Conservation (phyloP, 139 green algal species). For the Chlamydomonas schloesseri region DNA sequence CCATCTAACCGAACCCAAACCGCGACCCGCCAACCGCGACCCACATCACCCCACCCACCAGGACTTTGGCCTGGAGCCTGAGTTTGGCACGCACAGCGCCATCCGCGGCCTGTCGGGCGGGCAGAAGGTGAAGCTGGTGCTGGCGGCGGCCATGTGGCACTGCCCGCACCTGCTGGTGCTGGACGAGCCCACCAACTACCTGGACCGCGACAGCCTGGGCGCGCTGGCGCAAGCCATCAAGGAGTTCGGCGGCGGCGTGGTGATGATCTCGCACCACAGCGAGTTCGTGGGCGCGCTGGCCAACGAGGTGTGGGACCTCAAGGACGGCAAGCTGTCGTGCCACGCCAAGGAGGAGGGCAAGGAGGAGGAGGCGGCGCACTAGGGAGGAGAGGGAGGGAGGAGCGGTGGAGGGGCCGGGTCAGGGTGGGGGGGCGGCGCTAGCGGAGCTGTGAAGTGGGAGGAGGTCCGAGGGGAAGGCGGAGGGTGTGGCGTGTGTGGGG, state of each 20-base stretch:
- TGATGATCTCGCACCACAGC: constrained; percentile 62
- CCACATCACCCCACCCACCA: background rate
- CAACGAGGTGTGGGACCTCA: constrained; percentile 51
- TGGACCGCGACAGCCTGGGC: constrained; percentile 85
- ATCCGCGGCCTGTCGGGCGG: constrained; percentile 82
- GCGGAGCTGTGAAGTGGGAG: too few relatives aligned
- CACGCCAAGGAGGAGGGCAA: constrained; percentile 25
- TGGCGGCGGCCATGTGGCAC: constrained; percentile 80
- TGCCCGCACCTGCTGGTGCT: constrained; percentile 90
- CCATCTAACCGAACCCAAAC: too few relatives aligned
- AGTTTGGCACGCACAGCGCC: constrained; percentile 91
- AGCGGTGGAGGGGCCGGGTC: background rate
- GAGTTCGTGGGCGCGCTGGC: constrained; percentile 63
- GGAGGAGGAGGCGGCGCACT: background rate
- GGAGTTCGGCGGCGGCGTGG: constrained; percentile 66
- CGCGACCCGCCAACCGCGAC: background rate
- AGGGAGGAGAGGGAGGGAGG: too few relatives aligned
- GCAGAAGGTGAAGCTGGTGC: constrained; percentile 92
- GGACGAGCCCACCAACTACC: constrained; percentile 95
- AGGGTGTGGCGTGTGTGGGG: too few relatives aligned
- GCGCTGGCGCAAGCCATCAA: constrained; percentile 85
- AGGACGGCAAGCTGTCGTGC: constrained; percentile 42
- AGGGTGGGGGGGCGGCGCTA: too few relatives aligned
- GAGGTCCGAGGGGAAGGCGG: too few relatives aligned
- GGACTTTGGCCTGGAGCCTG: constrained; percentile 93